A percentile compares a stretch with the other conserved stretches of the same genome.
phyloP scores from a whole-genome alignment of 1,284 basidiomycete species.

The Omphalotus olearius region DNA sequence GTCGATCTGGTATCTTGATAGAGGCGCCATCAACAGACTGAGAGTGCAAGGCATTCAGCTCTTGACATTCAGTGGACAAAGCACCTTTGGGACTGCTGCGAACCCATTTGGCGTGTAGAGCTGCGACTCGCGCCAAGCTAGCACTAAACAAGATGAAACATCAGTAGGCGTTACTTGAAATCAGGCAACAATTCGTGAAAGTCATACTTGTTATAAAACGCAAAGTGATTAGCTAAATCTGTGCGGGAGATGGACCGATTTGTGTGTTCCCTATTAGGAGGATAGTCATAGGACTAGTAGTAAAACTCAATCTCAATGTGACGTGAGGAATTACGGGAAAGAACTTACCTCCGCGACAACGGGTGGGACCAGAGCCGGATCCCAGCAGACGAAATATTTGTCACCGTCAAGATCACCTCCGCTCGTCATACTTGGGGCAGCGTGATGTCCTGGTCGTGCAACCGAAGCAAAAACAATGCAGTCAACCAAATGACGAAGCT shows the following conservation, averaged over 20 bases:
- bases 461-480: constrained; percentile 62
- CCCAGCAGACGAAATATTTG: constrained; percentile 65
- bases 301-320: background rate
- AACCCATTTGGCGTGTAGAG: constrained; percentile 57
- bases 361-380: constrained; percentile 54
- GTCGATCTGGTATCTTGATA: constrained; percentile 51
- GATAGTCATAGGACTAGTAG: constrained; percentile 60
- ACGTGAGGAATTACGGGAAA: background rate
- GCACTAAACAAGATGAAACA: constrained; percentile 29
- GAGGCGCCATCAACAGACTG: constrained; percentile 61
- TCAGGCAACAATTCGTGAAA: constrained; percentile 16
- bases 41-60: constrained; percentile 64
- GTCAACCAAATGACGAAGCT: constrained; percentile 53
- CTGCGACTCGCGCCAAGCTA: constrained; percentile 48
- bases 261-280: constrained; percentile 49
- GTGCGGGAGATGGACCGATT: constrained; percentile 42
- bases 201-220: constrained; percentile 60
- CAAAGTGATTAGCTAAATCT: constrained; percentile 60
- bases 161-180: background rate
- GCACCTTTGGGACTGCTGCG: constrained; percentile 51
- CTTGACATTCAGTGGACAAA: constrained; percentile 58
- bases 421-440: constrained; percentile 65
- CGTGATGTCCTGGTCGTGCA: constrained; percentile 48
- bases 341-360: constrained; percentile 44
- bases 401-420: constrained; percentile 66